Base-by-base conservation (phyloP, 257 asterid species). In the Voacanga thouarsii region DNA sequence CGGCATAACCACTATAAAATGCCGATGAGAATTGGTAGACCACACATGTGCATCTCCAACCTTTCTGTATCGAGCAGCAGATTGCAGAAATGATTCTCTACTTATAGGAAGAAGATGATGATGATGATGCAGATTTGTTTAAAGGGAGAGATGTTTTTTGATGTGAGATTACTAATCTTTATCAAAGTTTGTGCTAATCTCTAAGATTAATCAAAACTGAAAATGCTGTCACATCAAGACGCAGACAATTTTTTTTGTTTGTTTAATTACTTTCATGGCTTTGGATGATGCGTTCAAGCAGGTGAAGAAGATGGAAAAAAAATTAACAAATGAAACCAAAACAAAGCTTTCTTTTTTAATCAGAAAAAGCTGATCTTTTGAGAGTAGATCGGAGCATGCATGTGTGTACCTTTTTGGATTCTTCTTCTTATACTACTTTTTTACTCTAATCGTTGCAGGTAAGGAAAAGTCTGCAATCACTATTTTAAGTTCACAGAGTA, bases 201-300 rank as follows among this genome's bases (percentile, higher is more conserved):
- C 56, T 28, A 2, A 56, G 23, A 11, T 41, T 21, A 55, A 39
- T 2, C 45, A 12, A 33, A 39, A 56, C 7, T 55, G 18, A 55
- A 74, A 39, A 10, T 21, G 55, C 26, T 74, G 41, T 26, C 39
- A 74, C 69, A 53, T 59, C 68, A 11, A 73, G 50, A 73, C 66
- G 33, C 28, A 16, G 33, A 10, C 18, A 18, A 6, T 51, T 51
- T 33, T 19, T 33, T 33, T 2, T 33, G n/a, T 33, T 33, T 33
- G 37, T 33, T 33, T 53, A 5, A 30, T 12, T 33, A 8, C 53
- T 53, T 51, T 30, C 45, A 26, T 7, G 63, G 12, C 15, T 51
- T 50, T 23, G 76, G 66, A 33, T 53, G 66, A 33, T 53, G 77
- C 12, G 69, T 51, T 73, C 50, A 37, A 33, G 77, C 55, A 21